Evolutionary conservation across 768 basidiomycete species (phyloP).

Genomic region (Pleurotus cornucopiae): DNA sequence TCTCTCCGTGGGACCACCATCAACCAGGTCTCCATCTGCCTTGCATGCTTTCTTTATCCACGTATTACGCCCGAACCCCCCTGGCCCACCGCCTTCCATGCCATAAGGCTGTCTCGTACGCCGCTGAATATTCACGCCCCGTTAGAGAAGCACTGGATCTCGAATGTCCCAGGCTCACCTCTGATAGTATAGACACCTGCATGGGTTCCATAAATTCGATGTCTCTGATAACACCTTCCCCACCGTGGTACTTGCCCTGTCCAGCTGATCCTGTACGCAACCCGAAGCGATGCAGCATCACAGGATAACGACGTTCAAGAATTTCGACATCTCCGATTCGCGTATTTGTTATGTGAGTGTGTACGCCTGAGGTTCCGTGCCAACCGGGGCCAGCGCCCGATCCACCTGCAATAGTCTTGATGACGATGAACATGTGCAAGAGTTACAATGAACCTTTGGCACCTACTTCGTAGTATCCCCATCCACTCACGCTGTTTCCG

Average conservation of each 20-base stretch:
- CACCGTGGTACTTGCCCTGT: slow-evolving; percentile 68
- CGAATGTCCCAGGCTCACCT: slow-evolving; percentile 42
- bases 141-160: too few species aligned
- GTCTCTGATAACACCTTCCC: slow-evolving; percentile 81
- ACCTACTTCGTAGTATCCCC: slow-evolving; percentile 84
- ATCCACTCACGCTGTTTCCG: slow-evolving; percentile 71
- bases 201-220: slow-evolving; percentile 78
- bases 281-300: slow-evolving; percentile 83
- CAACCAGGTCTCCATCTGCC: slow-evolving; percentile 64
- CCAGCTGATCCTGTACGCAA: slow-evolving; percentile 69
- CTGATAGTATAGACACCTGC: slow-evolving; percentile 85
- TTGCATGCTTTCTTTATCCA: slow-evolving; percentile 73
- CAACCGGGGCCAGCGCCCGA: slow-evolving; percentile 86
- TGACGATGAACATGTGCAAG: slow-evolving; percentile 6
- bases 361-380: slow-evolving; percentile 92
- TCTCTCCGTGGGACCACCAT: slow-evolving; percentile 33
- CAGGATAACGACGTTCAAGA: slow-evolving; percentile 88
- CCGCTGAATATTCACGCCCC: slow-evolving; percentile 39
- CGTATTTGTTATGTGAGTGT: slow-evolving; percentile 92
- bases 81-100: slow-evolving; percentile 73
- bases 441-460: not conserved
- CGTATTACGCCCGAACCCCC: slow-evolving; percentile 73
- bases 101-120: slow-evolving; percentile 87
- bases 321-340: slow-evolving; percentile 93
- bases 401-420: slow-evolving; percentile 89